Conservation (phyloP, 768 basidiomycete species). For the Boletus rex-veris region DNA sequence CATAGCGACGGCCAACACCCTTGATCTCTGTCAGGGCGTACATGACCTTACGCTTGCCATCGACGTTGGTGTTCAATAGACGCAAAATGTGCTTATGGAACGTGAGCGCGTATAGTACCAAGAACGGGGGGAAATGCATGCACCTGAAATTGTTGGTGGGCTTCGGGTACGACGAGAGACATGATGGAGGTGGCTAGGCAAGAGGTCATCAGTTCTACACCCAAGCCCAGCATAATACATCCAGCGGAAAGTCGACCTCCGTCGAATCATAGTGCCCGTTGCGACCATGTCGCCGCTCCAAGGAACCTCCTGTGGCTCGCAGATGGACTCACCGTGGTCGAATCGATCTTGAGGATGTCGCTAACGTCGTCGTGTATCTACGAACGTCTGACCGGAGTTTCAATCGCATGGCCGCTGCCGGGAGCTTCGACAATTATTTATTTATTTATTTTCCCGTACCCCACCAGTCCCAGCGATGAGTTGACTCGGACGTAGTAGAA, state of each 20-base stretch:
- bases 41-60: slow-evolving; percentile 99
- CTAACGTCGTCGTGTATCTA: slow-evolving; percentile 11
- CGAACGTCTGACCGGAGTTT: slow-evolving; percentile 19
- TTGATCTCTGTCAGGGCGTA: slow-evolving; percentile 99
- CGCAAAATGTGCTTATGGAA: slow-evolving; percentile 88
- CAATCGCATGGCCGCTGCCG: slow-evolving; percentile 23
- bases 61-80: slow-evolving; percentile 99
- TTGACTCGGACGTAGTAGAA: too few relatives aligned
- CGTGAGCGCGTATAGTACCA: slow-evolving; percentile 1
- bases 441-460: too few relatives aligned
- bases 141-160: slow-evolving; percentile 95
- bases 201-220: slow-evolving; percentile 14
- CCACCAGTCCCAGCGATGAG: too few relatives aligned
- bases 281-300: background rate
- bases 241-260: slow-evolving; percentile 12
- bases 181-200: slow-evolving; percentile 41
- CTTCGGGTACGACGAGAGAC: slow-evolving; percentile 97
- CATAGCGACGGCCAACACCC: slow-evolving; percentile 98
- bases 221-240: slow-evolving; percentile 15
- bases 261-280: background rate
- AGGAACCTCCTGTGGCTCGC: background rate
- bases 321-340: slow-evolving; percentile 27
- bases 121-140: slow-evolving; percentile 11
- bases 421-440: too few relatives aligned
- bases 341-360: slow-evolving; percentile 16